phyloP scores from a whole-genome alignment of 805 yeast species.

The Yarrowia sp. region DNA sequence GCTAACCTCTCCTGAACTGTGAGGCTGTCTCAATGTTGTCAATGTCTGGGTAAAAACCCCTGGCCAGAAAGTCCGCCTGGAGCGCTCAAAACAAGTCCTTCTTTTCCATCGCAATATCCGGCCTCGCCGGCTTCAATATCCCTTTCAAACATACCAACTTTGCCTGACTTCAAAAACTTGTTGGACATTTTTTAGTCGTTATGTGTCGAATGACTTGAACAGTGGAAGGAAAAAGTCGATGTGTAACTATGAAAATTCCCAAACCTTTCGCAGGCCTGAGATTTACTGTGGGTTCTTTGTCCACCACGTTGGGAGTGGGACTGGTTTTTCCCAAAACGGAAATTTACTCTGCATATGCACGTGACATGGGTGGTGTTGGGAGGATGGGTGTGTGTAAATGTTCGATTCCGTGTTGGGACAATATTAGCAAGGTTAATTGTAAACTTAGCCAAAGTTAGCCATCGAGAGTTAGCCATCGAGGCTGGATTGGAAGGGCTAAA shows the following conservation, averaged over 20 bases:
- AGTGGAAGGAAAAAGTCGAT: conserved; percentile 21
- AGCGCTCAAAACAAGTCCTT: not conserved
- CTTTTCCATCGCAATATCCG: not conserved
- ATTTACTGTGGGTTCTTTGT: conserved; percentile 6
- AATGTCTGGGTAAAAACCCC: too few species aligned
- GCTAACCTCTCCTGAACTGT: not conserved
- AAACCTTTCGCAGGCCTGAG: conserved; percentile 24
- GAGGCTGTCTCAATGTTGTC: too few species aligned
- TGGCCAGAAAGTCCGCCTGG: not conserved
- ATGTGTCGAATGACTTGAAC: conserved; percentile 24
- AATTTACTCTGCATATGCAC: not conserved
- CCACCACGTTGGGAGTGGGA: conserved; percentile 19
- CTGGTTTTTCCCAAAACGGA: conserved; percentile 15
- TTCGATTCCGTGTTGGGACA: not conserved
- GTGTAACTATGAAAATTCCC: conserved; percentile 21
- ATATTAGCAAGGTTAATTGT: not conserved
- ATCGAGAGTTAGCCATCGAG: too few species aligned
- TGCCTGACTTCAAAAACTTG: conserved; percentile 99
- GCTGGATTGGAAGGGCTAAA: not conserved
- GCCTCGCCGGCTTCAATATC: not conserved
- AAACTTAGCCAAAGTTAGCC: not conserved
- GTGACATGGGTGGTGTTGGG: not conserved
- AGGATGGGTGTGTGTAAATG: not conserved
- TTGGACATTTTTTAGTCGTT: conserved; percentile 23
- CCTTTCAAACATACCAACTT: conserved; percentile 76